phyloP scores from a whole-genome alignment of 2,329 filamentous ascomycete species.

The Beauveria rudraprayagi region DNA sequence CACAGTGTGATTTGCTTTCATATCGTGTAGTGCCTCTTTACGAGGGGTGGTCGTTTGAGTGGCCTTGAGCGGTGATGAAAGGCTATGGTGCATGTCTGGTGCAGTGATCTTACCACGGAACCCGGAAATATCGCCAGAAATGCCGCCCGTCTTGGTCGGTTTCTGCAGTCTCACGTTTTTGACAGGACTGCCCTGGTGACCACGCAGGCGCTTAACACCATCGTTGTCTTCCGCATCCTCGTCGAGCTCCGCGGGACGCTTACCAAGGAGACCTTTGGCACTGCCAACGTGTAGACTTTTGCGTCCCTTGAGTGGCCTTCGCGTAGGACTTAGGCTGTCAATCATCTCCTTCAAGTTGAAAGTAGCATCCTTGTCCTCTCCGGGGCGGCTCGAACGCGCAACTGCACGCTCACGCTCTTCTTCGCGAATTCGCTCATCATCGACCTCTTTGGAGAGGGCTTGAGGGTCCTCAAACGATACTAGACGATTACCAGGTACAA shows the following conservation, averaged over 20 bases:
- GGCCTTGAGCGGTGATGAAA: slow-evolving; percentile 40
- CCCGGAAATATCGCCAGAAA: slow-evolving; percentile 43
- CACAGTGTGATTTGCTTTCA: slow-evolving; percentile 39
- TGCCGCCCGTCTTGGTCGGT: slow-evolving; percentile 59
- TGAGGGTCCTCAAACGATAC: slow-evolving; percentile 60
- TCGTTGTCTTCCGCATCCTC: slow-evolving; percentile 50
- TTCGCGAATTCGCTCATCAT: slow-evolving; percentile 51
- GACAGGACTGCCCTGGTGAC: slow-evolving; percentile 66
- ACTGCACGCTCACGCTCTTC: slow-evolving; percentile 53
- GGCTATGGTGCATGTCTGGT: slow-evolving; percentile 24
- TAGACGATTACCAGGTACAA: slow-evolving; percentile 45
- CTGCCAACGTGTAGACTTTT: slow-evolving; percentile 73
- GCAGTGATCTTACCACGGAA: slow-evolving; percentile 23
- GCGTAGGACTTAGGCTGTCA: slow-evolving; percentile 67
- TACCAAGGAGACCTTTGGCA: slow-evolving; percentile 64
- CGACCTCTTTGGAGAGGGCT: slow-evolving; percentile 53
- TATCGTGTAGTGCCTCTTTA: slow-evolving; percentile 44
- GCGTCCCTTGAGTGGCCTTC: slow-evolving; percentile 55
- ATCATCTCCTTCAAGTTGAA: slow-evolving; percentile 70
- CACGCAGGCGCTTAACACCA: slow-evolving; percentile 61
- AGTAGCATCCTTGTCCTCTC: slow-evolving; percentile 53
- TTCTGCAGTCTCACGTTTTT: slow-evolving; percentile 65
- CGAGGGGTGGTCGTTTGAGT: slow-evolving; percentile 46
- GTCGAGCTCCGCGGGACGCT: slow-evolving; percentile 65
- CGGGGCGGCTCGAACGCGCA: slow-evolving; percentile 41